Conservation (phyloP, 2,329 filamentous ascomycete genomes). For the Scedosporium aurantiacum region DNA sequence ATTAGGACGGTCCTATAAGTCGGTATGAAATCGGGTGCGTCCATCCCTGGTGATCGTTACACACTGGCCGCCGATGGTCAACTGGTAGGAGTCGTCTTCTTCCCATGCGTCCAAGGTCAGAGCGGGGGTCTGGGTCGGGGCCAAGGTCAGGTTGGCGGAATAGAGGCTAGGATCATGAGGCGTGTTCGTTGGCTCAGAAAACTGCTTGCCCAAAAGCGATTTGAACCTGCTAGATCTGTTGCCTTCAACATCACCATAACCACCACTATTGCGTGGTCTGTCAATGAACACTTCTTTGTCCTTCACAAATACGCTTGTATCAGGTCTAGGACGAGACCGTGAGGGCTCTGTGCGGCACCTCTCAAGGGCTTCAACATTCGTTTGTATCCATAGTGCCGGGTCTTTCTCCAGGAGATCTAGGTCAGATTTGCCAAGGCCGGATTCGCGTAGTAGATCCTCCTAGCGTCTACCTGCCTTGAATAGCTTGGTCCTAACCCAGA, state of each 20-base stretch:
- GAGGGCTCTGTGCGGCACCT: neutral
- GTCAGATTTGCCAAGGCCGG: neutral
- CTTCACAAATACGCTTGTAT: neutral
- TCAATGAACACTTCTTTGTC: neutral
- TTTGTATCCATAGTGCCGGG: neutral
- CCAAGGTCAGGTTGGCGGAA: too few relatives aligned
- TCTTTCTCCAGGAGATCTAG: neutral
- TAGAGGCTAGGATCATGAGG: too few relatives aligned
- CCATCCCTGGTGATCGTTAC: neutral
- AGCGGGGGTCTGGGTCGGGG: too few relatives aligned
- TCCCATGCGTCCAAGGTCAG: neutral
- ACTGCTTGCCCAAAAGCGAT: neutral
- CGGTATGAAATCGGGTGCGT: neutral
- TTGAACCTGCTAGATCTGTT: neutral
- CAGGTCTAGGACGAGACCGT: neutral
- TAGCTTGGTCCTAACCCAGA: conserved; percentile 50
- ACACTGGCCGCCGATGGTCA: neutral
- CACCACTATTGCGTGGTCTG: neutral
- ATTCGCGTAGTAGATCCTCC: conserved; percentile 9
- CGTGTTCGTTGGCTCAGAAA: neutral
- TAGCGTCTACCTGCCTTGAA: conserved; percentile 30
- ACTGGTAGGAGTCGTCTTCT: neutral
- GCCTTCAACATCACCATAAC: neutral
- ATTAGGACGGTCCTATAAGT: neutral
- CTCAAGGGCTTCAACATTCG: neutral